Conservation (phyloP, 148 eudicot species). For the Pouteria glomerata region DNA sequence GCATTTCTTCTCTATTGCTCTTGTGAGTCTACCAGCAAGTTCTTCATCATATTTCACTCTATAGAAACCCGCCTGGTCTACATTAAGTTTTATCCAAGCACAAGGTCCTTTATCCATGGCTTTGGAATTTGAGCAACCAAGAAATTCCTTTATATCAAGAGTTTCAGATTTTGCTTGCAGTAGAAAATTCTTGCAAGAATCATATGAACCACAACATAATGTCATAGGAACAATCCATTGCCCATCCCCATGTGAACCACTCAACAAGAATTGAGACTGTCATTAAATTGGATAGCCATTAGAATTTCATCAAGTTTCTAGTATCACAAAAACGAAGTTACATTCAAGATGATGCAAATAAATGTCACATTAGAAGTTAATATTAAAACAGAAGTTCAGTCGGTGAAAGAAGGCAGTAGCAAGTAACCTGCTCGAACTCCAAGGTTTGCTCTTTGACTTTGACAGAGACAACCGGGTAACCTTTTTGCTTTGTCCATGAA, state of each 20-base stretch:
- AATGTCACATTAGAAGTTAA: background rate
- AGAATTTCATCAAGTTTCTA: background rate
- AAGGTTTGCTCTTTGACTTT: slow-evolving; percentile 55
- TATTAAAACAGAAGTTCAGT: background rate
- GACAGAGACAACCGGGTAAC: slow-evolving; percentile 89
- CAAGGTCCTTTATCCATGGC: slow-evolving; percentile 10
- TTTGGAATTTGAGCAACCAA: slow-evolving; percentile 19
- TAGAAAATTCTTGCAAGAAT: slow-evolving; percentile 54
- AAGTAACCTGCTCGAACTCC: slow-evolving; percentile 75
- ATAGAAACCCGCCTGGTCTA: slow-evolving; percentile 83
- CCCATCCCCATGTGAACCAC: slow-evolving; percentile 73
- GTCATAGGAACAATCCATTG: slow-evolving; percentile 95
- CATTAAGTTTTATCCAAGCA: slow-evolving; percentile 86
- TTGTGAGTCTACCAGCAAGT: slow-evolving; percentile 59
- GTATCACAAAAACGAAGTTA: background rate
- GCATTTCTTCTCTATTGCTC: slow-evolving; percentile 67
- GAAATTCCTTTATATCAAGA: slow-evolving; percentile 41
- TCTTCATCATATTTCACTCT: slow-evolving; percentile 90
- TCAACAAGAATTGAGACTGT: slow-evolving; percentile 74
- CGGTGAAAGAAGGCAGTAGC: background rate
- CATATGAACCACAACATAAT: slow-evolving; percentile 73
- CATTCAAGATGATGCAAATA: background rate
- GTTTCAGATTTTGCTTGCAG: slow-evolving; percentile 59
- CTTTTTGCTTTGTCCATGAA: slow-evolving; percentile 94
- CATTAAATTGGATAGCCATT: slow-evolving; percentile 4